A percentile compares a stretch with the other conserved stretches of the same genome.
Conservation (phyloP, 73 alveolate species). For the Paramecium tetraurelia region DNA sequence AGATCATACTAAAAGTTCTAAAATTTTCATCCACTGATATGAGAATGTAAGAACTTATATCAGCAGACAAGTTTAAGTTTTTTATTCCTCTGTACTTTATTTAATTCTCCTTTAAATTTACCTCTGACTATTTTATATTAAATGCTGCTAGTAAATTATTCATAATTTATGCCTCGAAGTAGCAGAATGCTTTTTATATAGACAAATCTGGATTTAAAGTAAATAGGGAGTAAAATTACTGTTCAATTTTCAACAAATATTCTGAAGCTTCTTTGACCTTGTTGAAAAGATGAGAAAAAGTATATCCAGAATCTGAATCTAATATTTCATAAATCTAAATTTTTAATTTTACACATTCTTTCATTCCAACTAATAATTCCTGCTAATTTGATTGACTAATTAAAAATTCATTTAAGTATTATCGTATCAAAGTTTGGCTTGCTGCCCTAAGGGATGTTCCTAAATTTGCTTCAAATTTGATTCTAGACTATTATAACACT, state of each 20-base stretch:
- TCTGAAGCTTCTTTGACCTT: neutral
- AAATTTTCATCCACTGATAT: neutral
- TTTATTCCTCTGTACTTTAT: neutral
- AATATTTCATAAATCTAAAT: neutral
- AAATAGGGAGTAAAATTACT: neutral
- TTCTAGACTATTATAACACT: neutral
- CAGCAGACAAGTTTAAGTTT: neutral
- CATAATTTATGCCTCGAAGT: neutral
- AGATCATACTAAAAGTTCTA: neutral
- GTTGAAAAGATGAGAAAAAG: neutral
- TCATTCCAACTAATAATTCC: neutral
- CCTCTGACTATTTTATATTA: neutral
- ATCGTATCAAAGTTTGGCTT: neutral
- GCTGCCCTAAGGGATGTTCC: constrained; percentile 19
- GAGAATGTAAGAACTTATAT: neutral
- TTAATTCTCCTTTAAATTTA: neutral
- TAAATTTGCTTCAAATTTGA: neutral
- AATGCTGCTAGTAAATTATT: neutral
- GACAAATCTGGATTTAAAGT: neutral
- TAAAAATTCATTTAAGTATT: neutral
- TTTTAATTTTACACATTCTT: neutral
- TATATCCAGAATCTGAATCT: constrained; percentile 7
- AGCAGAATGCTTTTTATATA: neutral
- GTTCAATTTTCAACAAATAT: neutral
- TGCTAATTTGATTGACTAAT: neutral